Base-by-base conservation (phyloP, 2,329 filamentous ascomycete genomes). In the Alternaria gansuensis region DNA sequence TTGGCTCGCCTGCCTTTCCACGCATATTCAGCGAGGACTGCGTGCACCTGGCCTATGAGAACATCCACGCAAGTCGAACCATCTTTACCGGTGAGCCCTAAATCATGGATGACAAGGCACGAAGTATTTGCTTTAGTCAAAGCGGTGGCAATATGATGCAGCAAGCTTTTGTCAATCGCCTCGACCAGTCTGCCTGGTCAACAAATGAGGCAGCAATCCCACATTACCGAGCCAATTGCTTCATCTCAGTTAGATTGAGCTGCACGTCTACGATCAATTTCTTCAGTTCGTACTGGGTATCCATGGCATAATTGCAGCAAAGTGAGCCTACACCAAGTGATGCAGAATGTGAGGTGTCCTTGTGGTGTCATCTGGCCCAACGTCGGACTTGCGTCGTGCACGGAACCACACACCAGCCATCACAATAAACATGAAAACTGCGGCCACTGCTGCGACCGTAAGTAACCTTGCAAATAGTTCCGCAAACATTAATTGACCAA, bases 11-110 rank as follows among this genome's bases (percentile, higher is more conserved):
- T 67, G 59, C 57, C 54, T 66, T 54, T 68, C 67, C 55, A 63
- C 64, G 67, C 64, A 62, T 66, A 63, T 60, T 67, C 60, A 69
- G 60, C 73, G 66, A 67, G 69, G 65, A 66, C 70, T 70, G 68
- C 71, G 64, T 72, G 68, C 62, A 63, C 64, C 66, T 60, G 66
- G 50, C 65, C 64, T 65, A 63, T 70, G 69, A 59, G 41, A 69
- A 69, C 64, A 57, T 70, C 67, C 70, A 74, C 71, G 75, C 72
- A 68, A 70, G 63, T 69, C 68, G 67, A 66, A 72, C 66, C 63
- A 66, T 58, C 60, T 54, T 72, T 62, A 76, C 76, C 75, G 74
- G 74, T 75, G 67, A 72, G 65, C 65, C 71, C 72, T 65, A 67
- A 57, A 67, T 59, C 53, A 69, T 60, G 65, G 62, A 60, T 64